Conservation (phyloP, 176 grass and related monocot species). For the Avena eriantha region DNA sequence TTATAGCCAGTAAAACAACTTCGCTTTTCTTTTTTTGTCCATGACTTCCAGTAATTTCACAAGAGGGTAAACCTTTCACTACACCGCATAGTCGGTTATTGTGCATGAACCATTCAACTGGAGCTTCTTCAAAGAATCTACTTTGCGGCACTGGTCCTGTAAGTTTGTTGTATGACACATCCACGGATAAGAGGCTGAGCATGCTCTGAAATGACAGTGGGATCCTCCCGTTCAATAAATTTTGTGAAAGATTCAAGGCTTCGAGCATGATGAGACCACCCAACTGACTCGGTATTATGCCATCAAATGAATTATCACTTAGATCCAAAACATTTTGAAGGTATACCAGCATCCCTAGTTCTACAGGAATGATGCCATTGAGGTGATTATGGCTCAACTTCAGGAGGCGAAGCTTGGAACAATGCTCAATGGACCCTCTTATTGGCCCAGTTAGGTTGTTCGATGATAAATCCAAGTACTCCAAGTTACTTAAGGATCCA, state of each 20-base stretch:
- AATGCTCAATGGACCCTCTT: not conserved
- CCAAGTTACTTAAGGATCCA: not conserved
- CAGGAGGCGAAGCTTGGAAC: not conserved
- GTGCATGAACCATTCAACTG: not conserved
- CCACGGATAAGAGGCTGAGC: not conserved
- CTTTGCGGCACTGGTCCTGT: not conserved
- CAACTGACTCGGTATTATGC: not conserved
- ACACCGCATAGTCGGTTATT: not conserved
- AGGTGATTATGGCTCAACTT: constrained; percentile 9
- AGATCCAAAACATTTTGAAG: not conserved
- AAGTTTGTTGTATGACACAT: not conserved
- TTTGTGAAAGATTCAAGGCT: not conserved
- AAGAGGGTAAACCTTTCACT: not conserved
- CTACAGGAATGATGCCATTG: not conserved
- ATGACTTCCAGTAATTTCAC: not conserved
- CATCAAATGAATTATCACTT: constrained; percentile 1
- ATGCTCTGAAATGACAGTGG: not conserved
- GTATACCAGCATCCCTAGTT: not conserved
- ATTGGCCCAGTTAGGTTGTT: not conserved
- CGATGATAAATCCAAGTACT: constrained; percentile 9
- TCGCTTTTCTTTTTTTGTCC: not conserved
- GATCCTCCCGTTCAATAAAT: not conserved
- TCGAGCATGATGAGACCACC: not conserved
- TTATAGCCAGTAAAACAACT: not conserved
- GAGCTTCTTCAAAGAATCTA: not conserved